Percentiles rank a stretch among this genome's conserved stretches.
Evolutionary conservation across 2,329 filamentous ascomycete species (phyloP).

Genomic region (Alternaria arbusti): DNA sequence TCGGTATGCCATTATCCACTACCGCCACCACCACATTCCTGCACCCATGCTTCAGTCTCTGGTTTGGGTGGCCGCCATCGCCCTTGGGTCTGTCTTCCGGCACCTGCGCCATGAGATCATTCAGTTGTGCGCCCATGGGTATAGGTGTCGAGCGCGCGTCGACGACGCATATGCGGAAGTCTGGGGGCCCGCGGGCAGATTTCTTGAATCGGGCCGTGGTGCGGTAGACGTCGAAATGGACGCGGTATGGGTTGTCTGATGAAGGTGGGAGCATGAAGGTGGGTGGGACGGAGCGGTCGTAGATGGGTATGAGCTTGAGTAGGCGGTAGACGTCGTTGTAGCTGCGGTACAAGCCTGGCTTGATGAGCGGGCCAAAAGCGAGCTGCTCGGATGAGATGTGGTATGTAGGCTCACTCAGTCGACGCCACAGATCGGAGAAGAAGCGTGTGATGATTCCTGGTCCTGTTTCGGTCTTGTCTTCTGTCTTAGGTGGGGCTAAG

Average conservation of each 20-base stretch:
- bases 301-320: slow-evolving; percentile 73
- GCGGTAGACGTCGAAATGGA: slow-evolving; percentile 86
- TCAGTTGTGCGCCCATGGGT: slow-evolving; percentile 75
- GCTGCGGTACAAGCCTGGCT: slow-evolving; percentile 60
- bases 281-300: slow-evolving; percentile 62
- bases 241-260: slow-evolving; percentile 65
- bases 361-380: slow-evolving; percentile 57
- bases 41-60: slow-evolving; percentile 81
- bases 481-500: neutral
- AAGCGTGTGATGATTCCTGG: slow-evolving; percentile 42
- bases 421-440: slow-evolving; percentile 44
- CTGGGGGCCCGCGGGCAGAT: slow-evolving; percentile 75
- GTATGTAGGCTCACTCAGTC: slow-evolving; percentile 31
- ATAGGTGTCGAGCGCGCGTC: slow-evolving; percentile 74
- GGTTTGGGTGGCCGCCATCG: slow-evolving; percentile 65
- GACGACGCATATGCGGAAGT: slow-evolving; percentile 84
- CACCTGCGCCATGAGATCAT: slow-evolving; percentile 73
- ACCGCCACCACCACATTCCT: slow-evolving; percentile 85
- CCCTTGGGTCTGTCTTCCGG: slow-evolving; percentile 70
- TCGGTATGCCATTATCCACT: slow-evolving; percentile 88
- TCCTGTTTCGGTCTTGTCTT: slow-evolving; percentile 11
- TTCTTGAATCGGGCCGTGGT: slow-evolving; percentile 73
- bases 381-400: slow-evolving; percentile 24
- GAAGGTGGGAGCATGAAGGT: slow-evolving; percentile 37
- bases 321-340: slow-evolving; percentile 75